phyloP scores from a whole-genome alignment of 108 stramenopile species.

The Cyclotella sp. region DNA sequence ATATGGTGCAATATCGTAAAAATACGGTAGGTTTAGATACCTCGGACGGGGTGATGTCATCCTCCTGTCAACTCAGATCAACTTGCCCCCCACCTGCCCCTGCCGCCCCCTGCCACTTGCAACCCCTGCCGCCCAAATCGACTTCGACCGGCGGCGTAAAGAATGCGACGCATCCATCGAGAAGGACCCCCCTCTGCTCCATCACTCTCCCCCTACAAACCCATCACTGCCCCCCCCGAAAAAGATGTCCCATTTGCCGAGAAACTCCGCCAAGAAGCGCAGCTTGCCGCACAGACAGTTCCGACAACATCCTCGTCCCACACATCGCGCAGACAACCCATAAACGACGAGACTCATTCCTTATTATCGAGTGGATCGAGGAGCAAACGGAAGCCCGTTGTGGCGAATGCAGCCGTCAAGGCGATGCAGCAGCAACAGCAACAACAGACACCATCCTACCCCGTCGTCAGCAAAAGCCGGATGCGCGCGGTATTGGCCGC shows the following conservation, averaged over 20 bases:
- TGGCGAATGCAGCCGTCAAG: neutral
- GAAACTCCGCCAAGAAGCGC: neutral
- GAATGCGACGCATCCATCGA: neutral
- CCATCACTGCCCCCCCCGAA: neutral
- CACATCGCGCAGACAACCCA: neutral
- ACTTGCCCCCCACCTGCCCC: too few relatives aligned
- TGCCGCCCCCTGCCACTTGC: too few relatives aligned
- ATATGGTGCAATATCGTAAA: too few relatives aligned
- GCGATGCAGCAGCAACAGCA: neutral
- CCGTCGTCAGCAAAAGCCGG: neutral
- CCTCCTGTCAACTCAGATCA: too few relatives aligned
- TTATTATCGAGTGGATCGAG: conserved; percentile 2
- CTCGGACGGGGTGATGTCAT: too few relatives aligned
- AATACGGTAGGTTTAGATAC: too few relatives aligned
- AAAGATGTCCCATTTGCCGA: neutral
- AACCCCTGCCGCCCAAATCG: neutral
- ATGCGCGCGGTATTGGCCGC: conserved; percentile 1
- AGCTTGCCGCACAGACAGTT: neutral
- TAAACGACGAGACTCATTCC: neutral
- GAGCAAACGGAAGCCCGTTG: neutral
- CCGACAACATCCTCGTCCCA: neutral
- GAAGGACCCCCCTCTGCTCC: neutral
- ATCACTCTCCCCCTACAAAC: neutral
- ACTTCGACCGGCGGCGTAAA: neutral
- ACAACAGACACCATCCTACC: neutral